Conservation (phyloP, 2,329 filamentous ascomycete genomes). For the Parastagonospora avenae region DNA sequence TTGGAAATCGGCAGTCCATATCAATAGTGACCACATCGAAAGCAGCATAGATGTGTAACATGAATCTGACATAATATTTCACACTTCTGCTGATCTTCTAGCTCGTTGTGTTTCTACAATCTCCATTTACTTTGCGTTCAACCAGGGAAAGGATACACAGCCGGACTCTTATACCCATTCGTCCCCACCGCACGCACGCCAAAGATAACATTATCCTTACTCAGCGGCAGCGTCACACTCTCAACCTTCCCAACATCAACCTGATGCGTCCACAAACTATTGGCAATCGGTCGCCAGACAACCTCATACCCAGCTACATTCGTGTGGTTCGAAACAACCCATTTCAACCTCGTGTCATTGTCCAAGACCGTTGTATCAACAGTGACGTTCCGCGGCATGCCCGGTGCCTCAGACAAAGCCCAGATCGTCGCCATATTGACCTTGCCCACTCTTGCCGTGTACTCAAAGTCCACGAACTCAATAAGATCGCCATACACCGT, state of each 20-base stretch:
- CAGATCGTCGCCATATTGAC: conserved; percentile 63
- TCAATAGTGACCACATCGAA: too few relatives aligned
- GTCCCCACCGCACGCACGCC: conserved; percentile 58
- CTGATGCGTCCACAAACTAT: conserved; percentile 57
- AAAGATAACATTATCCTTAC: conserved; percentile 65
- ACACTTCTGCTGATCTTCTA: too few relatives aligned
- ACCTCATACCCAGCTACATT: conserved; percentile 59
- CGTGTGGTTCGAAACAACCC: conserved; percentile 50
- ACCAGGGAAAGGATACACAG: conserved; percentile 51
- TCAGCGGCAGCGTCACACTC: conserved; percentile 54
- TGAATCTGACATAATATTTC: too few relatives aligned
- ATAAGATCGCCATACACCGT: conserved; percentile 61
- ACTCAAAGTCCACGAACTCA: conserved; percentile 64
- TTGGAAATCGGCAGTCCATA: too few relatives aligned
- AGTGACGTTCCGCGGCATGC: conserved; percentile 56
- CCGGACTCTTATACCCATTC: conserved; percentile 59
- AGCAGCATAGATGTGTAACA: too few relatives aligned
- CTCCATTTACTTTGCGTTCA: conserved; percentile 1
- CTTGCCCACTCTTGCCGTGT: conserved; percentile 58
- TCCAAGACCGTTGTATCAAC: conserved; percentile 54
- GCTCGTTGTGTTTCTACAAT: too few relatives aligned
- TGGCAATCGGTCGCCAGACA: conserved; percentile 59
- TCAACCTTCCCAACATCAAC: conserved; percentile 56
- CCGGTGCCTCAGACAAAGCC: conserved; percentile 59
- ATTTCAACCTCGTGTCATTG: conserved; percentile 59